Conservation (phyloP, 2,329 filamentous ascomycete genomes). For the Calonectria multiphialidica region DNA sequence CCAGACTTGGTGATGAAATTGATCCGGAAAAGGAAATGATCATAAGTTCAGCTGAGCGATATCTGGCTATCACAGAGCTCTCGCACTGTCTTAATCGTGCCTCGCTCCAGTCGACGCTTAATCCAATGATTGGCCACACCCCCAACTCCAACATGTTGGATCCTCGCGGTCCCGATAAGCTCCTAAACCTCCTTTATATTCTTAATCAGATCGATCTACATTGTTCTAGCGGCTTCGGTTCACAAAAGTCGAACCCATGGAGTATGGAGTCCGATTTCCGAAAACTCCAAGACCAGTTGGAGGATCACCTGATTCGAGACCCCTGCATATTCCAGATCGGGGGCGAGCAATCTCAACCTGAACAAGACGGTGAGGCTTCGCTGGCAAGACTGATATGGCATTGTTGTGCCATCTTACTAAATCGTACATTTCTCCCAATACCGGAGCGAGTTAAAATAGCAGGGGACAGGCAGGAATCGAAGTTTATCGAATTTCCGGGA, state of each 20-base stretch:
- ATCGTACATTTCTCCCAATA: conserved; percentile 21
- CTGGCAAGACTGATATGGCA: conserved; percentile 7
- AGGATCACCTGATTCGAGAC: conserved; percentile 7
- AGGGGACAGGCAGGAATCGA: background rate
- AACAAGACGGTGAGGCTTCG: background rate
- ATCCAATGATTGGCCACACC: background rate
- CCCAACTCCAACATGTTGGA: background rate
- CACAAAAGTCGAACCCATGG: background rate
- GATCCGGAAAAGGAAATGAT: background rate
- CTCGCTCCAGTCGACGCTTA: background rate
- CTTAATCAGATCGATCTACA: background rate
- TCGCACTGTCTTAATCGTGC: background rate
- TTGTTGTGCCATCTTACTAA: conserved; percentile 11
- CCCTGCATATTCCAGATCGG: conserved; percentile 9
- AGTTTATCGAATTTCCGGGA: conserved; percentile 12
- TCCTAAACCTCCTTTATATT: background rate
- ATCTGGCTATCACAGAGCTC: background rate
- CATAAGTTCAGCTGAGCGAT: background rate
- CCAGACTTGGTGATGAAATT: background rate
- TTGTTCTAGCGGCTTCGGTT: background rate
- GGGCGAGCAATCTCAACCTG: background rate
- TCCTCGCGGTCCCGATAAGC: background rate
- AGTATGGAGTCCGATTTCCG: conserved; percentile 1
- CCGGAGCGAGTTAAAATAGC: background rate
- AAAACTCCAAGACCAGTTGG: conserved; percentile 9